phyloP scores from a whole-genome alignment of 257 asterid genomes.

The Solanum appendiculatum region DNA sequence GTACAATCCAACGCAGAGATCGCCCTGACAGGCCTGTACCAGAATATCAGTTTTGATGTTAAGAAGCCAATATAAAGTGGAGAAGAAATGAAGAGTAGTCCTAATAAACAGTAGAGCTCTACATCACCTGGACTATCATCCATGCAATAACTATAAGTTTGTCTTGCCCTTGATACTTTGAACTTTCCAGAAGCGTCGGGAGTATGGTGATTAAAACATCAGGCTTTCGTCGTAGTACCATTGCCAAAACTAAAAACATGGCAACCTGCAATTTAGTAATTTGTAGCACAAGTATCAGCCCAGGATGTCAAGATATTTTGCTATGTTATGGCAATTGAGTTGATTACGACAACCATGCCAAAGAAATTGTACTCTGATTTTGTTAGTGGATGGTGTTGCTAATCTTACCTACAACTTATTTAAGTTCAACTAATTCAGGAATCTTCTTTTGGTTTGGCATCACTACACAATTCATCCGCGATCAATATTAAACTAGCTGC shows the following conservation, averaged over 20 bases:
- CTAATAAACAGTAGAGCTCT: background rate
- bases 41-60: conserved; percentile 2
- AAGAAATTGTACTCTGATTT: background rate
- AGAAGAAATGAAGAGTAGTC: background rate
- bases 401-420: background rate
- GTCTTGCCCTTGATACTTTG: conserved; percentile 77
- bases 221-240: conserved; percentile 76
- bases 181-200: conserved; percentile 44
- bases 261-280: conserved; percentile 53
- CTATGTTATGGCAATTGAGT: background rate
- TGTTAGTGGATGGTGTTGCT: background rate
- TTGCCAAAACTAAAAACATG: conserved; percentile 49
- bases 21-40: conserved; percentile 65
- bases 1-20: conserved; percentile 66
- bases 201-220: conserved; percentile 43
- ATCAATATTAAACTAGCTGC: background rate
- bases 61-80: background rate
- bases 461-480: background rate
- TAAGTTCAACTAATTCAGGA: background rate
- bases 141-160: conserved; percentile 56
- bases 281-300: background rate
- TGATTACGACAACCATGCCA: background rate
- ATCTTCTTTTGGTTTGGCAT: background rate
- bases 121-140: conserved; percentile 66
- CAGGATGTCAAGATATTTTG: background rate